Base-by-base conservation (phyloP, 176 grass and related monocot genomes). In the Avena sativa region DNA sequence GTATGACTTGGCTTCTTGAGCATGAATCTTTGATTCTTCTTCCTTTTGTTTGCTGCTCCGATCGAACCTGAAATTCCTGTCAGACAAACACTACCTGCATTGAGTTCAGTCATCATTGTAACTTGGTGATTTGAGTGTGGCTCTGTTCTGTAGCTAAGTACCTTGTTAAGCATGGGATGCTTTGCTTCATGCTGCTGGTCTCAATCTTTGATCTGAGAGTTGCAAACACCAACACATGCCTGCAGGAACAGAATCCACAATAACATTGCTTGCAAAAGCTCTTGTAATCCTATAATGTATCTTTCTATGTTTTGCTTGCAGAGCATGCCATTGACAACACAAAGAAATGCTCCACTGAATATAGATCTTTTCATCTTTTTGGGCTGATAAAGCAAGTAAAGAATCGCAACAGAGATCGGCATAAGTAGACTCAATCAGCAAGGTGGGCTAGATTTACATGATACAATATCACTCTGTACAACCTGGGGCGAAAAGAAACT, bases 401-500 rank as follows among this genome's bases (percentile, higher is more conserved):
- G 5, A 71, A 78, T 53, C 79, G 7, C 72, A 44, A 16, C 17
- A 73, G 63, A n/a, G 9, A 90, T n/a, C 19, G 9, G 11, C 17
- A 63, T 4, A 56, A 20, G 13, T 13, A 74, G 67, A 20, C 23
- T 75, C 57, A 57, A 80, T 60, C 50, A 52, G 17, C 14, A 69
- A 81, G 21, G 20, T 66, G 50, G 16, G 25, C 69, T 62, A 76
- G 38, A 88, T 25, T 23, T 88, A 61, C 81, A 75, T 46, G 63
- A 70, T 80, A 69, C 59, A 81, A 53, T 80, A 69, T 51, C 68
- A 62, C 20, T 5, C 69, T 88, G 68, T 81, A 91, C 86, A 91
- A 4, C 49, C 9, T 60, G 26, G 28, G 20, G 12, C 30, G 38
- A 44, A 7, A 8, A 51, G 7, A 12, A 40, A 12, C 8, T 32